phyloP scores from a whole-genome alignment of 345 rosid genomes.

The Lepidium africanum region DNA sequence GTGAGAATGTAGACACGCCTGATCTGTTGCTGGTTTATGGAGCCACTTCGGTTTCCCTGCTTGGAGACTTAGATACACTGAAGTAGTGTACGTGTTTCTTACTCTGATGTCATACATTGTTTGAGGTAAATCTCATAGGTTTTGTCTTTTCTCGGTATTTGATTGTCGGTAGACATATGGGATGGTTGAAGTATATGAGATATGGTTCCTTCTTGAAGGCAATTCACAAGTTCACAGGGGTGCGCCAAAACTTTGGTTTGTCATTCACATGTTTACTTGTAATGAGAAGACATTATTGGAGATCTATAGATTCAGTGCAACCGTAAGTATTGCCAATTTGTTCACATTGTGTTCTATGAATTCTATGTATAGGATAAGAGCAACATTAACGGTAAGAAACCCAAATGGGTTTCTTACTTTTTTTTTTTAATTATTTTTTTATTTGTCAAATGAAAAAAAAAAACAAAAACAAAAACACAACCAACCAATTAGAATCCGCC shows the following conservation, averaged over 20 bases:
- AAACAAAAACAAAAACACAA: too few relatives aligned
- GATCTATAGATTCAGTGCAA: not conserved
- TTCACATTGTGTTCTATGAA: not conserved
- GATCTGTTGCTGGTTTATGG: constrained; percentile 78
- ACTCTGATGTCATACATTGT: not conserved
- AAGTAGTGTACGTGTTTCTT: constrained; percentile 58
- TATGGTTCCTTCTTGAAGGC: constrained; percentile 66
- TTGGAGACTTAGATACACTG: constrained; percentile 87
- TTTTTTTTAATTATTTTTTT: too few relatives aligned
- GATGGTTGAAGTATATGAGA: constrained; percentile 59
- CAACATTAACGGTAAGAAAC: too few relatives aligned
- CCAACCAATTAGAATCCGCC: too few relatives aligned
- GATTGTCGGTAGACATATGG: constrained; percentile 60
- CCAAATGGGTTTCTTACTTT: too few relatives aligned
- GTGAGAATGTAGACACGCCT: constrained; percentile 59
- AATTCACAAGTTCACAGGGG: constrained; percentile 64
- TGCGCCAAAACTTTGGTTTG: constrained; percentile 46
- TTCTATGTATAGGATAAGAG: not conserved
- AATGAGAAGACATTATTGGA: not conserved
- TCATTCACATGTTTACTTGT: not conserved
- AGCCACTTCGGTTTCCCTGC: constrained; percentile 93
- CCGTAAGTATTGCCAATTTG: not conserved
- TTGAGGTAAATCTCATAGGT: not conserved
- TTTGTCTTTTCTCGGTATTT: constrained; percentile 10
- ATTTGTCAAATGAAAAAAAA: too few relatives aligned